Evolutionary conservation across 306 rosid species (phyloP), one percentile per base, ranked within the genome.

Genomic region (Vicia sativa): DNA sequence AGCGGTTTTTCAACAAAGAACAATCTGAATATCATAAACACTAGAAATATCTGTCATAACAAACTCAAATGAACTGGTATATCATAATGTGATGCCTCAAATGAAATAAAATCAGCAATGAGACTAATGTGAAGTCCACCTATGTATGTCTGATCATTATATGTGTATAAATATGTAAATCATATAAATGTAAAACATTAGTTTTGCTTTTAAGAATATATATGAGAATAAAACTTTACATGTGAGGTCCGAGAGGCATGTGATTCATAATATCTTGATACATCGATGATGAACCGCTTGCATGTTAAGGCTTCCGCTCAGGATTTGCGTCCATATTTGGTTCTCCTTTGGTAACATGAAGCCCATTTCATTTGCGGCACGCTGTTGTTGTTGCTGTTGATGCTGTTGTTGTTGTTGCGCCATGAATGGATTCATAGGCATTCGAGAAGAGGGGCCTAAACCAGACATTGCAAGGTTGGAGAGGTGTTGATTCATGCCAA

Each of bases 241-340:
- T 86, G 58, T 87, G 87, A 72, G 90, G 97, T 80, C 92, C 98
- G 75, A 89, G 95, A 12, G 98, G 96, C 84, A 86, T 91, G 82
- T 95, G 86, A 75, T 79, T 84, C 96, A 92, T 87, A 5, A 87
- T 57, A 65, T 82, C 92, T 70, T 92, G 98, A 76, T 89, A 92
- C 45, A 79, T 73, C 0, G 97, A 74, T 28, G 91, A 85, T 35
- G 91, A 84, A 19, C 86, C 95, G 84, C 84, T 18, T 80, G 77
- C 65, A 88, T 57, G 79, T 83, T 91, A 77, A 55, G 61, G 61
- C 61, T 10, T 9, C 38, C 18, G 6, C 19, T 55, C 61, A 52
- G 58, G n/a, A 52, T 79, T 72, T 28, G 82, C 80, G 76, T 89
- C 96, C 67, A 75, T 80, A 73, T 86, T 92, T 65, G 91, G 86